phyloP scores from a whole-genome alignment of 805 yeast species.

The Saturnispora bothae region DNA sequence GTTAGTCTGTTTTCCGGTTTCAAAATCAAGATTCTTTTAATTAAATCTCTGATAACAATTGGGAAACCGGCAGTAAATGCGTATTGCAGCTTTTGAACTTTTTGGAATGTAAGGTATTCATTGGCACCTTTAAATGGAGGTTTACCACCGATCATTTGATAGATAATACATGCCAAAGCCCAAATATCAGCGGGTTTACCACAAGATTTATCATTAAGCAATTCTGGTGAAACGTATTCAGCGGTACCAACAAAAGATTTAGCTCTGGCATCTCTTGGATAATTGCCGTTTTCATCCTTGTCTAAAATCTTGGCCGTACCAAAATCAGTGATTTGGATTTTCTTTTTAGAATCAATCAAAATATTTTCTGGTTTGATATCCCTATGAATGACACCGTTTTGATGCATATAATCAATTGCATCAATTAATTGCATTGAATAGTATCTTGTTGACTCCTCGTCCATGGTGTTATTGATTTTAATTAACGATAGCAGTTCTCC shows the following conservation, averaged over 20 bases:
- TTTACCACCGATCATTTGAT: conserved; percentile 55
- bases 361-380: conserved; percentile 82
- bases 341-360: conserved; percentile 47
- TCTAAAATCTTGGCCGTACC: conserved; percentile 74
- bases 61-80: conserved; percentile 86
- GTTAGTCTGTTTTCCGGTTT: conserved; percentile 55
- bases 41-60: conserved; percentile 56
- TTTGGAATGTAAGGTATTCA: conserved; percentile 74
- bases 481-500: conserved; percentile 66
- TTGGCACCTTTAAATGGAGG: conserved; percentile 80
- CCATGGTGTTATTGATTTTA: conserved; percentile 59
- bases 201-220: conserved; percentile 59
- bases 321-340: conserved; percentile 68
- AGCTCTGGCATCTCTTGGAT: conserved; percentile 59
- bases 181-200: conserved; percentile 52
- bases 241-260: conserved; percentile 82
- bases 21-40: conserved; percentile 54
- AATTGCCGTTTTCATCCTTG: conserved; percentile 38
- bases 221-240: conserved; percentile 74
- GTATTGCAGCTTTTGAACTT: conserved; percentile 67
- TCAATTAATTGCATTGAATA: conserved; percentile 68
- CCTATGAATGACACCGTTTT: conserved; percentile 67
- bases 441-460: conserved; percentile 57
- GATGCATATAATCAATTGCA: conserved; percentile 63
- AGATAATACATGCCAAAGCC: conserved; percentile 52